Percentiles rank a stretch among this genome's conserved stretches.
phyloP scores from a whole-genome alignment of 1,139 yeast species.

The Taphrina populina region DNA sequence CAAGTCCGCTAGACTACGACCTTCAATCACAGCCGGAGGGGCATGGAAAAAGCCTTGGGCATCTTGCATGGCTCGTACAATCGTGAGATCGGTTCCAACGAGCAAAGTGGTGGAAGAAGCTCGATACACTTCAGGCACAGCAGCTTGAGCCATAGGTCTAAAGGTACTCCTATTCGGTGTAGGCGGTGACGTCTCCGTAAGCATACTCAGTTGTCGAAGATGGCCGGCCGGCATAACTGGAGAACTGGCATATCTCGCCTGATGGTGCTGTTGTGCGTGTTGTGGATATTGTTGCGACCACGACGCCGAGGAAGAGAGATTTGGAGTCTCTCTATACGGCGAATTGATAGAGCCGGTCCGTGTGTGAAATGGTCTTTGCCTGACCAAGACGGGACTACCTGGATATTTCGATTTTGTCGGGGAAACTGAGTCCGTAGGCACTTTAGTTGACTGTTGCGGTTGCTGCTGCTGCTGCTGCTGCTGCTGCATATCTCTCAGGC shows the following conservation, averaged over 20 bases:
- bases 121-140: constrained; percentile 8
- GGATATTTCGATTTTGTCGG: constrained; percentile 4
- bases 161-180: too few relatives aligned
- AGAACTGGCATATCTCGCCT: too few relatives aligned
- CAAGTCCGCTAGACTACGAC: constrained; percentile 9
- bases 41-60: constrained; percentile 11
- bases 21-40: constrained; percentile 10
- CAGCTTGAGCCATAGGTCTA: too few relatives aligned
- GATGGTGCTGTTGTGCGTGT: too few relatives aligned
- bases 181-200: too few relatives aligned
- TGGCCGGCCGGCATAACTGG: too few relatives aligned
- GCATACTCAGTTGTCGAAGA: too few relatives aligned
- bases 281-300: too few relatives aligned
- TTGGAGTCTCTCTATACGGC: constrained; percentile 1
- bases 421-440: neutral
- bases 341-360: constrained; percentile 10
- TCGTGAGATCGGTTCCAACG: constrained; percentile 5
- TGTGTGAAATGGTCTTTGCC: neutral
- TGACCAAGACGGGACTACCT: constrained; percentile 2
- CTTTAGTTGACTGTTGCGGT: neutral
- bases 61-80: constrained; percentile 11
- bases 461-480: neutral
- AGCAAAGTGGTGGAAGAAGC: constrained; percentile 5
- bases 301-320: neutral
- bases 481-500: constrained; percentile 26